Conservation (phyloP, 164 flowering plant species). For the Taxillus chinensis region DNA sequence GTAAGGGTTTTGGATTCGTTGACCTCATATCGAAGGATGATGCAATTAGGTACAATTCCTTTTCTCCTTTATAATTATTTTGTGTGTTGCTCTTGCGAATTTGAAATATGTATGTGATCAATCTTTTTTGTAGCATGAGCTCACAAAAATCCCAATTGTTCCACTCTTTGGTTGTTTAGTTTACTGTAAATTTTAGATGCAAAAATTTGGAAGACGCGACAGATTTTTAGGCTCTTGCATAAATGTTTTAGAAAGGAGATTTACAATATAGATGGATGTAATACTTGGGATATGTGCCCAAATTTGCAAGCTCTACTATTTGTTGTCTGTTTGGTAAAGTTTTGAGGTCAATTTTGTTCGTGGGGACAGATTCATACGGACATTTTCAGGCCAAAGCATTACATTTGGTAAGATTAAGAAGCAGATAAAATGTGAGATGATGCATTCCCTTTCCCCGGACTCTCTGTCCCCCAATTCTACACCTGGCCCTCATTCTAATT, state of each 20-base stretch:
- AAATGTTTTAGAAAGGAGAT: too few relatives aligned
- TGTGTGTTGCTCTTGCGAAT: neutral
- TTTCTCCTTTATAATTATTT: neutral
- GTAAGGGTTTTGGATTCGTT: conserved; percentile 86
- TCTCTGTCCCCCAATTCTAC: conserved; percentile 12
- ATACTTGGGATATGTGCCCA: too few relatives aligned
- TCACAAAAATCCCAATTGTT: neutral
- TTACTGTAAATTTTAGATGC: too few relatives aligned
- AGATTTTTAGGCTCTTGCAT: too few relatives aligned
- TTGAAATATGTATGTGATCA: neutral
- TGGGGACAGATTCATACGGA: conserved; percentile 46
- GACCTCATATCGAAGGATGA: conserved; percentile 48
- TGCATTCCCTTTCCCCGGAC: conserved; percentile 14
- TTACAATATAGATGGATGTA: too few relatives aligned
- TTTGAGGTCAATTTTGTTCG: neutral
- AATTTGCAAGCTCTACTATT: too few relatives aligned
- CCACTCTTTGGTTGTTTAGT: neutral
- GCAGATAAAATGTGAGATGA: conserved; percentile 51
- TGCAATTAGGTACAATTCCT: conserved; percentile 46
- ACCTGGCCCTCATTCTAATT: conserved; percentile 3
- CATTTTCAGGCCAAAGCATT: conserved; percentile 34
- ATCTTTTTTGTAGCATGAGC: neutral
- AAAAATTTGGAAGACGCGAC: too few relatives aligned
- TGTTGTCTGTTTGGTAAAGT: too few relatives aligned
- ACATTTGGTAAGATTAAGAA: conserved; percentile 66